These are phyloP conservation scores for Hypoxylon sp. DNA, from an alignment of 2,329 filamentous ascomycete genomes.

Conservation along the genomic window DNA sequence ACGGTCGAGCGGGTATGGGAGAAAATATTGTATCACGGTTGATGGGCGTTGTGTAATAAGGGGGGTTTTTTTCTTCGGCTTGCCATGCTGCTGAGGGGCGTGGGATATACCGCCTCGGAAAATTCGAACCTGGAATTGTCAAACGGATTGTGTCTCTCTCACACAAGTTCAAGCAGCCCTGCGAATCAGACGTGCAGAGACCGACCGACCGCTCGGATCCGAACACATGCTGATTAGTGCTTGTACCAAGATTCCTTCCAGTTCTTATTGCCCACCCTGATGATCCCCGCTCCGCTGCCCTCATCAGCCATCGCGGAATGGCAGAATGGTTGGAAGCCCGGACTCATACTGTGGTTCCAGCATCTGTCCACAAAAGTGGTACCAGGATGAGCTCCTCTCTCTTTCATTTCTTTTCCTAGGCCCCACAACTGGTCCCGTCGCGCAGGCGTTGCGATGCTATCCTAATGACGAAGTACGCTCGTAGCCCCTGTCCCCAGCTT, in stretches of 20 bases:
- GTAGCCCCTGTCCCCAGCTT: constrained; percentile 27
- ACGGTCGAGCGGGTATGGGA: constrained; percentile 8
- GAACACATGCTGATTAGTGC: constrained; percentile 32
- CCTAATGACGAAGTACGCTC: constrained; percentile 29
- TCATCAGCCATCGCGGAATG: constrained; percentile 30
- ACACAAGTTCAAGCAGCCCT: constrained; percentile 23
- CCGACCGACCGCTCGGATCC: constrained; percentile 39
- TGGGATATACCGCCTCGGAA: constrained; percentile 31
- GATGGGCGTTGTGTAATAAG: constrained; percentile 28
- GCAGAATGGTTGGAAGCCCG: constrained; percentile 10
- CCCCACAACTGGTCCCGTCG: constrained; percentile 26
- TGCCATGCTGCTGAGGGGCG: constrained; percentile 21
- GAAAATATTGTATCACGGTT: constrained; percentile 16
- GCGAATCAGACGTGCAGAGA: constrained; percentile 37
- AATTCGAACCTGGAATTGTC: constrained; percentile 37
- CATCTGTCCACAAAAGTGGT: constrained; percentile 36
- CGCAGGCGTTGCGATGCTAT: constrained; percentile 31
- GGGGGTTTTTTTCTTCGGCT: constrained; percentile 9
- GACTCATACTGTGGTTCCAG: constrained; percentile 30
- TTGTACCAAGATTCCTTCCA: constrained; percentile 35
- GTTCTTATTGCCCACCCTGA: constrained; percentile 21
- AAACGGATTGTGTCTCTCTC: constrained; percentile 32
- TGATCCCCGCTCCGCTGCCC: constrained; percentile 28
- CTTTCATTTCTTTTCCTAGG: constrained; percentile 24
- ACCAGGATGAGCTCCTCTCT: constrained; percentile 20